Evolutionary conservation across 805 yeast genomes (phyloP), one percentile per base, ranked within the genome.

Genomic region (Candida ovalis): DNA sequence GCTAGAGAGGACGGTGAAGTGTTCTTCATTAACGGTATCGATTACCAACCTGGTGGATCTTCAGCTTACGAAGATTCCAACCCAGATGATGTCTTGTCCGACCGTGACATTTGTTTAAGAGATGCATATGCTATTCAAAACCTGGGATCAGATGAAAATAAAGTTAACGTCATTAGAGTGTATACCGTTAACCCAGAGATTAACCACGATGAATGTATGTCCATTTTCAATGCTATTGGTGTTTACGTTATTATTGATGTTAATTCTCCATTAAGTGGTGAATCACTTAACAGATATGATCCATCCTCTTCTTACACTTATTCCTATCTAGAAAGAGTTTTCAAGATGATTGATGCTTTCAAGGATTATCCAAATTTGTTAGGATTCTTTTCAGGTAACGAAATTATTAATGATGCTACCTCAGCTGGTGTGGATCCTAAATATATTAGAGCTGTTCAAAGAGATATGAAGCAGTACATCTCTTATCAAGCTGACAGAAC

Each of bases 21-120:
- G 8, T 91, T 88, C 64, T 85, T 84, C 66, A 73, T 90, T 47
- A 80, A 87, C 51, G 97, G 97, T 53, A 80, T 91, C 37, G 97
- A 89, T 67, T 91, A 91, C 67, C 96, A 88, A 68, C 95, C 92
- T 0, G 97, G 97, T 54, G 97, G 97, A 1, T 84, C 96, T 0
- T 86, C 96, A 0, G 76, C 71, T 17, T 80, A 73, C 57, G 57
- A 66, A 18, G 58, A 58, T 30, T 70, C 51, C 40, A 54, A 50
- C 41, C 62, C 43, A 0, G 54, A 62, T 13, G 97, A 91, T 64
- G 90, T 88, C 1, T 72, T 91, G 33, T 76, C 90, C 13, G 87
- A 88, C 57, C 75, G 79, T 2, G 79, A 75, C 22, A 73, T 71
- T 24, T 91, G 97, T 68, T 78, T 80, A 53, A 81, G 97, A 66